Percentiles rank a stretch among this genome's conserved stretches.
phyloP scores from a whole-genome alignment of 2,329 filamentous ascomycete species.

The Emericellopsis cladophorae region DNA sequence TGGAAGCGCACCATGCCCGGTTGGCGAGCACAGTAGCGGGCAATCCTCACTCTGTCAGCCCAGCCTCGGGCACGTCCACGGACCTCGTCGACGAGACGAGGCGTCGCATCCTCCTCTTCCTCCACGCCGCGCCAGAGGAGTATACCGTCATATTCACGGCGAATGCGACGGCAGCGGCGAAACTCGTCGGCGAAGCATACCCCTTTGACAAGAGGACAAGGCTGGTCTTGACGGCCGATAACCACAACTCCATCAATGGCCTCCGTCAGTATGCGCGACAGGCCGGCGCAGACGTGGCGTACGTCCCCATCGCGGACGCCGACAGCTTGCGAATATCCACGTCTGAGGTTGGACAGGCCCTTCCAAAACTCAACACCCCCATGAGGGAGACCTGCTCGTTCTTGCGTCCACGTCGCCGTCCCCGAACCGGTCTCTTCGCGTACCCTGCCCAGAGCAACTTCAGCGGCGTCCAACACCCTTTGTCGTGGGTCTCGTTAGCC shows the following conservation, averaged over 20 bases:
- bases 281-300: slow-evolving; percentile 11
- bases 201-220: slow-evolving; percentile 12
- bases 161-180: slow-evolving; percentile 24
- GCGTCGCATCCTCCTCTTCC: slow-evolving; percentile 15
- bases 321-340: slow-evolving; percentile 16
- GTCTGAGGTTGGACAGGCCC: slow-evolving; percentile 9
- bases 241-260: slow-evolving; percentile 28
- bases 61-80: slow-evolving; percentile 20
- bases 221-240: slow-evolving; percentile 23
- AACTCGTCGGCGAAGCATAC: slow-evolving; percentile 25
- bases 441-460: slow-evolving; percentile 34
- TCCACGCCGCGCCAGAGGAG: slow-evolving; percentile 21
- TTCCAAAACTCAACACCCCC: slow-evolving; percentile 4
- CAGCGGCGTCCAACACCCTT: slow-evolving; percentile 25
- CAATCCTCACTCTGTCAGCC: slow-evolving; percentile 26
- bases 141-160: slow-evolving; percentile 26
- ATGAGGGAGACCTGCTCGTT: no score
- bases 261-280: slow-evolving; percentile 20
- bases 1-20: slow-evolving; percentile 16
- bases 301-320: slow-evolving; percentile 13
- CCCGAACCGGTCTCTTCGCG: slow-evolving; percentile 21
- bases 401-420: no score
- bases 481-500: slow-evolving; percentile 20
- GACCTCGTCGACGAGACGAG: slow-evolving; percentile 17
- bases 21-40: slow-evolving; percentile 17